A percentile compares a stretch with the other conserved stretches of the same genome.
Evolutionary conservation across 2,329 filamentous ascomycete genomes (phyloP).

Genomic region (Fusarium udum): DNA sequence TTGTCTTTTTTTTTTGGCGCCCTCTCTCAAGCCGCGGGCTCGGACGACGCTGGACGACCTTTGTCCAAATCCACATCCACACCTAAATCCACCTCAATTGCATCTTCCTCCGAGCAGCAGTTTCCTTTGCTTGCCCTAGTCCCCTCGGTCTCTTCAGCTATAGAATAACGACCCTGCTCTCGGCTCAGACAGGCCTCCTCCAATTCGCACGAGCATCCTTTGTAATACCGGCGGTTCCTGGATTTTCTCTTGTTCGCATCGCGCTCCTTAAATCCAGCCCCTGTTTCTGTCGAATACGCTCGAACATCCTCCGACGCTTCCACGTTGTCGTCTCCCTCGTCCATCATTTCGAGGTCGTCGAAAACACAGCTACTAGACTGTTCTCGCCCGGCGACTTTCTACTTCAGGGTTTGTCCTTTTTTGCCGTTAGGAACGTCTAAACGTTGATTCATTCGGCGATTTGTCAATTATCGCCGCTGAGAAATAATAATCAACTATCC

Average conservation of each 20-base stretch:
- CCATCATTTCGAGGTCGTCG: constrained; percentile 17
- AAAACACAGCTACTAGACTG: constrained; percentile 30
- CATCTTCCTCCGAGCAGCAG: constrained; percentile 37
- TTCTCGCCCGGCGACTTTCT: constrained; percentile 15
- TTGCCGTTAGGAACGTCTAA: constrained; percentile 27
- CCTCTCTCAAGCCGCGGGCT: constrained; percentile 40
- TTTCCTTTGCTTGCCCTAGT: constrained; percentile 34
- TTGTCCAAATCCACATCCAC: constrained; percentile 32
- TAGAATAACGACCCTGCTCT: constrained; percentile 33
- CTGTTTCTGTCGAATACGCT: constrained; percentile 39
- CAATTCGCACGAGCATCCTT: constrained; percentile 44
- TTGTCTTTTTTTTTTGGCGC: constrained; percentile 39
- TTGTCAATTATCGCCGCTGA: constrained; percentile 22
- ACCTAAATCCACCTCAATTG: constrained; percentile 35
- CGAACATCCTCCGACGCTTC: constrained; percentile 26
- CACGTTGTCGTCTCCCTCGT: constrained; percentile 29
- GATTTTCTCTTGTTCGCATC: constrained; percentile 42
- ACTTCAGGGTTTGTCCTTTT: constrained; percentile 25
- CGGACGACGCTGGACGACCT: constrained; percentile 44
- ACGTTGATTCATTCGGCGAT: constrained; percentile 30
- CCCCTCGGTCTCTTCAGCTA: constrained; percentile 28
- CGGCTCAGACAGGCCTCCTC: constrained; percentile 34
- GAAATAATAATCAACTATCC: constrained; percentile 43
- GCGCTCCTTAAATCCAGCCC: constrained; percentile 42
- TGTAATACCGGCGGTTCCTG: constrained; percentile 49